Conservation (phyloP, 306 rosid species). For the Senna tora region DNA sequence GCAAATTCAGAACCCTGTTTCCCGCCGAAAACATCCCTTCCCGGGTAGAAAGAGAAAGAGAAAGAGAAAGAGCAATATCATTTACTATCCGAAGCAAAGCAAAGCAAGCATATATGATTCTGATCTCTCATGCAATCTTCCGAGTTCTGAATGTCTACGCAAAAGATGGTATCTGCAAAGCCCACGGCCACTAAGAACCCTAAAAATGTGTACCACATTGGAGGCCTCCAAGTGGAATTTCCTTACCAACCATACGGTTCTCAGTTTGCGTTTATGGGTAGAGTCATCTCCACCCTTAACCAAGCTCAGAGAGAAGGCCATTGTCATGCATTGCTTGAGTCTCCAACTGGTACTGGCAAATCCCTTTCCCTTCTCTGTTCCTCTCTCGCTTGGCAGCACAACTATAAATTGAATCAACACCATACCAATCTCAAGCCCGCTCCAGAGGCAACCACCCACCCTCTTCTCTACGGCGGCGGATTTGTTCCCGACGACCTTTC, state of each 20-base stretch:
- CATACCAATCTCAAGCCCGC: conserved; percentile 46
- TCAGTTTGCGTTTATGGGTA: conserved; percentile 87
- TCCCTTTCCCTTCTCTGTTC: conserved; percentile 94
- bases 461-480: conserved; percentile 80
- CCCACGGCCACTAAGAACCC: conserved; percentile 48
- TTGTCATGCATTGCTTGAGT: conserved; percentile 92
- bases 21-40: conserved; percentile 44
- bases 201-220: conserved; percentile 72
- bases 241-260: conserved; percentile 91
- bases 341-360: conserved; percentile 95
- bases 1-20: conserved; percentile 16
- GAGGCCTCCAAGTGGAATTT: conserved; percentile 82
- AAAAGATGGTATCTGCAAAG: conserved; percentile 53
- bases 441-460: conserved; percentile 64
- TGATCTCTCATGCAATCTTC: background rate
- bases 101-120: background rate
- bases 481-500: conserved; percentile 66
- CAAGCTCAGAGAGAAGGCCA: conserved; percentile 82
- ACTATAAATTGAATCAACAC: conserved; percentile 47
- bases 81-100: no score
- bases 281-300: conserved; percentile 86
- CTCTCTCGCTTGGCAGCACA: conserved; percentile 87
- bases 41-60: no score
- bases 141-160: background rate
- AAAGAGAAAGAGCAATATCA: background rate